Conservation (phyloP, 495 filamentous ascomycete genomes). For the Penicillium riverlandense region DNA sequence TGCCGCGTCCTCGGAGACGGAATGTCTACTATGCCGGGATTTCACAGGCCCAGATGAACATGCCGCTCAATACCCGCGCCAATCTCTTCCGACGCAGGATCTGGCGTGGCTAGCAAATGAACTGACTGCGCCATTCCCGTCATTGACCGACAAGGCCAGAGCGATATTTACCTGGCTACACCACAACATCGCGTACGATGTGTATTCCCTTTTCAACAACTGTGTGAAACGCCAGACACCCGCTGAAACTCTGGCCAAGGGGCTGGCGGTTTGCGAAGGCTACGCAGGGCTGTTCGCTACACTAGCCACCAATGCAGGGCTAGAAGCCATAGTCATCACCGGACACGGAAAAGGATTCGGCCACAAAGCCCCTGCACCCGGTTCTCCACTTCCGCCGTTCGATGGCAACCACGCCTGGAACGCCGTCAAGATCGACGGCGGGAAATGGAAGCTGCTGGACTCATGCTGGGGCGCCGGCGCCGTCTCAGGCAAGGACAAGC, state of each 20-base stretch:
- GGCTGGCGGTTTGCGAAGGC: conserved; percentile 84
- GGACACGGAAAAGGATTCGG: conserved; percentile 90
- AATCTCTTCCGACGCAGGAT: conserved; percentile 58
- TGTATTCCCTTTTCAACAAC: conserved; percentile 64
- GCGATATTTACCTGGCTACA: conserved; percentile 93
- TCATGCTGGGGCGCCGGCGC: conserved; percentile 85
- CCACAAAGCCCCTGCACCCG: conserved; percentile 46
- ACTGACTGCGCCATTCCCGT: conserved; percentile 73
- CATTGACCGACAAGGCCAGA: conserved; percentile 80
- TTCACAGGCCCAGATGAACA: conserved; percentile 75
- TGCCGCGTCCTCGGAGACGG: conserved; percentile 12
- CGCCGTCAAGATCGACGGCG: conserved; percentile 75
- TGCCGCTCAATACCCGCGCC: conserved; percentile 67
- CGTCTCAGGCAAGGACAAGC: conserved; percentile 37
- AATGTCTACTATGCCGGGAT: conserved; percentile 78
- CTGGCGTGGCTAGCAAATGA: conserved; percentile 64
- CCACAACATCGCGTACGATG: conserved; percentile 86
- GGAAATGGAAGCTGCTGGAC: conserved; percentile 88
- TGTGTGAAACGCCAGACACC: conserved; percentile 61
- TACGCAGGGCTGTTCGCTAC: conserved; percentile 78
- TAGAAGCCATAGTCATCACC: conserved; percentile 59
- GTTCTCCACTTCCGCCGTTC: conserved; percentile 52
- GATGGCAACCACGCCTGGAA: conserved; percentile 80
- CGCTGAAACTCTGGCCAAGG: conserved; percentile 56
- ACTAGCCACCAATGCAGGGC: conserved; percentile 65